phyloP scores from a whole-genome alignment of 768 basidiomycete genomes.

The Chalciporus pseudorubinellus region DNA sequence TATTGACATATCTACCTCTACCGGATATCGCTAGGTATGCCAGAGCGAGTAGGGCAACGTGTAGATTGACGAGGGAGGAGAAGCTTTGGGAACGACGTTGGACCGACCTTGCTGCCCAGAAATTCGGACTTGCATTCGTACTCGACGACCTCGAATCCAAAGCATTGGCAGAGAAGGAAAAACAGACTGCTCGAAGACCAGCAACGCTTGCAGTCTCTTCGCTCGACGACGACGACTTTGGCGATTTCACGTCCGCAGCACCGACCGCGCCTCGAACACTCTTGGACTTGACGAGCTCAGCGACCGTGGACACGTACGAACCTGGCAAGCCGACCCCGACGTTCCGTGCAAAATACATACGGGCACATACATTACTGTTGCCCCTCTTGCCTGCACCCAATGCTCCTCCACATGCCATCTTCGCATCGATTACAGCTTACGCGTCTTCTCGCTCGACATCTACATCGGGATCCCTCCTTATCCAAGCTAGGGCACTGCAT shows the following conservation, averaged over 20 bases:
- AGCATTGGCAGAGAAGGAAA: constrained; percentile 37
- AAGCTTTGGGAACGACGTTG: constrained; percentile 76
- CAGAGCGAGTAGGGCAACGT: constrained; percentile 60
- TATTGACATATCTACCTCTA: constrained; percentile 72
- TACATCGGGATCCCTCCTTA: constrained; percentile 39
- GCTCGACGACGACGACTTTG: constrained; percentile 78
- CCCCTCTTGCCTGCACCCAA: constrained; percentile 57
- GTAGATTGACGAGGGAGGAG: constrained; percentile 66
- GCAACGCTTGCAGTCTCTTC: constrained; percentile 54
- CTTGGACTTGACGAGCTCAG: constrained; percentile 17
- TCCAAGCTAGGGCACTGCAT: constrained; percentile 67
- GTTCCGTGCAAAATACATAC: constrained; percentile 59
- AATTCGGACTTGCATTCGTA: constrained; percentile 41
- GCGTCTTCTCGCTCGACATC: constrained; percentile 39
- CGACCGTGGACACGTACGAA: constrained; percentile 15
- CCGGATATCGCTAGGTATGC: constrained; percentile 80
- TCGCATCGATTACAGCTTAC: constrained; percentile 48
- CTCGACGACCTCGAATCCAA: constrained; percentile 58
- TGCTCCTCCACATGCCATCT: constrained; percentile 63
- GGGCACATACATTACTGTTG: constrained; percentile 62
- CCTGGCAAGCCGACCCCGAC: constrained; percentile 25
- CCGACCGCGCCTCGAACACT: constrained; percentile 14
- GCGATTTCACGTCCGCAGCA: constrained; percentile 67
- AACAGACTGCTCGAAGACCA: constrained; percentile 42
- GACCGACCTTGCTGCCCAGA: constrained; percentile 54